These are phyloP conservation scores for Xanthoconium separans DNA, from an alignment of 1,284 basidiomycete species.

Conservation along the genomic window DNA sequence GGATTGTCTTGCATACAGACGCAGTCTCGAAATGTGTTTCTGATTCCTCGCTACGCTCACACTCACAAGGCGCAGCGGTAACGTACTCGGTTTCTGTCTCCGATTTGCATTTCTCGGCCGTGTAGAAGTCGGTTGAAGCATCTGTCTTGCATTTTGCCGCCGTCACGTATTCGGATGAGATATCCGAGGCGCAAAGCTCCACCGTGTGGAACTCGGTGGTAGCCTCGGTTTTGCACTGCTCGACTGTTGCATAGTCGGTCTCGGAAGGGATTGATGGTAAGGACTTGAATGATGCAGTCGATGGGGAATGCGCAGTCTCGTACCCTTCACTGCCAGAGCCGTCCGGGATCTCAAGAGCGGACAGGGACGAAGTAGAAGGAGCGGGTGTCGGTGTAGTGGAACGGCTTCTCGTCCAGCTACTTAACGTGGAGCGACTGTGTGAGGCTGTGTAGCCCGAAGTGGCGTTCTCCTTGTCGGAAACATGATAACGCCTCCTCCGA, in stretches of 20 bases:
- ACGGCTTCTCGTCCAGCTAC: conserved; percentile 36
- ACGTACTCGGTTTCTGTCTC: conserved; percentile 49
- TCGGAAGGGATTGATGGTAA: conserved; percentile 53
- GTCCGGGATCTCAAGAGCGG: conserved; percentile 32
- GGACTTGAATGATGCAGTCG: conserved; percentile 43
- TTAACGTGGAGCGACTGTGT: conserved; percentile 35
- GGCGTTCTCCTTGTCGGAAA: conserved; percentile 58
- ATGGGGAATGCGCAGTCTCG: conserved; percentile 37
- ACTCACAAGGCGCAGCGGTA: conserved; percentile 50
- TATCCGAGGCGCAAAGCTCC: conserved; percentile 34
- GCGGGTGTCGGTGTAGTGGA: conserved; percentile 31
- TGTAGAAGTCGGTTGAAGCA: conserved; percentile 1
- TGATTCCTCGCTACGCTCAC: conserved; percentile 39
- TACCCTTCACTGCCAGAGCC: conserved; percentile 35
- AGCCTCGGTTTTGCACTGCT: conserved; percentile 41
- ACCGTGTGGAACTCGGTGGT: conserved; percentile 54
- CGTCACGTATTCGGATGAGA: conserved; percentile 45
- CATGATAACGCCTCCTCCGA: conserved; percentile 45
- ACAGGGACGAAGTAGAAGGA: conserved; percentile 27
- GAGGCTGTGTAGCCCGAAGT: conserved; percentile 28
- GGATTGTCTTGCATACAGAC: conserved; percentile 41
- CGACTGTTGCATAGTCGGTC: conserved; percentile 51
- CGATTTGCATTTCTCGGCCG: conserved; percentile 44
- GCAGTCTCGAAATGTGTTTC: conserved; percentile 55
- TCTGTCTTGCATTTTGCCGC: conserved; percentile 53